phyloP scores from a whole-genome alignment of 179 eudicot genomes.

The Pouteria campechiana region DNA sequence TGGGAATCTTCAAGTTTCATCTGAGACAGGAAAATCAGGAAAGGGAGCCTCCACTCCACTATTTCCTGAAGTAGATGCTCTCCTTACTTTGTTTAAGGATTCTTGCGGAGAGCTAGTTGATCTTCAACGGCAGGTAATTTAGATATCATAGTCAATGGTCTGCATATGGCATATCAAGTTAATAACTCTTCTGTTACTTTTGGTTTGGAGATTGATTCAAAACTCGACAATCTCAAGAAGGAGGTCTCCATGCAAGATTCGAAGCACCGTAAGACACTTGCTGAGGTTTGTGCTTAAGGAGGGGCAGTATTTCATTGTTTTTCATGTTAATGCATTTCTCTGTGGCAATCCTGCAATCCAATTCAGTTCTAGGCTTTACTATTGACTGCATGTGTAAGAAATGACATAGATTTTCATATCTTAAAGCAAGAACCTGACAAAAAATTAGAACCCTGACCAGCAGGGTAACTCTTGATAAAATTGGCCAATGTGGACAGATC shows the following conservation, averaged over 20 bases:
- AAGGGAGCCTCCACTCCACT: slow-evolving; percentile 58
- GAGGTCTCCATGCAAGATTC: slow-evolving; percentile 90
- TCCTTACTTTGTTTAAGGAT: slow-evolving; percentile 71
- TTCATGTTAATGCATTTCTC: no score
- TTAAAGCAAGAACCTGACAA: no score
- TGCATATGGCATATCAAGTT: no score
- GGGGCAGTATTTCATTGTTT: no score
- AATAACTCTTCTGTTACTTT: slow-evolving; percentile 2
- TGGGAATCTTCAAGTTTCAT: slow-evolving; percentile 31
- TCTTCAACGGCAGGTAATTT: slow-evolving; percentile 73
- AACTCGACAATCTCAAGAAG: slow-evolving; percentile 66
- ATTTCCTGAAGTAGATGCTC: slow-evolving; percentile 89
- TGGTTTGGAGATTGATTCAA: slow-evolving; percentile 66
- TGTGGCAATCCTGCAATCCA: no score
- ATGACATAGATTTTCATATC: no score
- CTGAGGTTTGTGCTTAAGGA: slow-evolving; percentile 94
- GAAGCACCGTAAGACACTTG: slow-evolving; percentile 90
- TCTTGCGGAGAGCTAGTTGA: slow-evolving; percentile 79
- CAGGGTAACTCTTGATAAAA: no score
- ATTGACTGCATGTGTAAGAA: no score
- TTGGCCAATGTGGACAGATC: no score
- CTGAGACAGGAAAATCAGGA: slow-evolving; percentile 36
- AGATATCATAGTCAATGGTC: no score
- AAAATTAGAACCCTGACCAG: no score
- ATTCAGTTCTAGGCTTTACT: no score